Conservation (phyloP, 2,329 filamentous ascomycete genomes). For the Lasiodiplodia sp. region DNA sequence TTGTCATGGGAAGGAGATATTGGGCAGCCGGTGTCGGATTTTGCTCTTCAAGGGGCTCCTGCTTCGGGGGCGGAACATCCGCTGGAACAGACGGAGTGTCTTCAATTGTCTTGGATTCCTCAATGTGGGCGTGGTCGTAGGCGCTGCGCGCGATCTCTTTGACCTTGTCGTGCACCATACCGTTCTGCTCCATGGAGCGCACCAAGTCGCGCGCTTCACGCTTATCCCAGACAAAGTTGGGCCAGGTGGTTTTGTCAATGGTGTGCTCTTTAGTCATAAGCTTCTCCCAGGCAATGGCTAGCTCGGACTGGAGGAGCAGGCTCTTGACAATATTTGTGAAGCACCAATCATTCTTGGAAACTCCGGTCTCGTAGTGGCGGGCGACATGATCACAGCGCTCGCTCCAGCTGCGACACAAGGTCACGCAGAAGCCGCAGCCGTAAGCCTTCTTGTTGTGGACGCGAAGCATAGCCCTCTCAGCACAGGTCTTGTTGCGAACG, state of each 20-base stretch:
- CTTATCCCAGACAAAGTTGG: constrained; percentile 65
- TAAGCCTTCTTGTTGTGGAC: constrained; percentile 71
- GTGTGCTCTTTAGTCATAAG: constrained; percentile 62
- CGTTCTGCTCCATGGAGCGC: constrained; percentile 70
- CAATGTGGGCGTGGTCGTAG: constrained; percentile 58
- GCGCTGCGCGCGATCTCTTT: constrained; percentile 65
- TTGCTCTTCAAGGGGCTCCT: background rate
- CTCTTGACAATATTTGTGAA: constrained; percentile 73
- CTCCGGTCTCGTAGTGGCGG: constrained; percentile 70
- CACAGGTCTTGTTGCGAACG: constrained; percentile 23
- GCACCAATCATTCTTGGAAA: constrained; percentile 67
- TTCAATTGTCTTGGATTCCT: background rate
- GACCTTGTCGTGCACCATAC: constrained; percentile 58
- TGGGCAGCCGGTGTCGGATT: background rate
- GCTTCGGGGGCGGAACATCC: background rate
- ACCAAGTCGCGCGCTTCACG: constrained; percentile 69
- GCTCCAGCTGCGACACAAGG: constrained; percentile 68
- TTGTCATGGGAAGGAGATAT: background rate
- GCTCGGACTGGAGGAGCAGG: constrained; percentile 69
- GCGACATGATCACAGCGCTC: constrained; percentile 74
- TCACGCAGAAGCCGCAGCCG: constrained; percentile 73
- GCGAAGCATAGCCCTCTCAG: constrained; percentile 27
- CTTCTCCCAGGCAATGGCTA: constrained; percentile 68
- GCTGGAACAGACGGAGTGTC: background rate
- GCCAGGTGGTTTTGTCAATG: constrained; percentile 58